Percentiles rank a stretch among this genome's conserved stretches.
These are phyloP conservation scores for Saposhnikovia divaricata DNA, from an alignment of 129 eudicot genomes.

Conservation along the genomic window DNA sequence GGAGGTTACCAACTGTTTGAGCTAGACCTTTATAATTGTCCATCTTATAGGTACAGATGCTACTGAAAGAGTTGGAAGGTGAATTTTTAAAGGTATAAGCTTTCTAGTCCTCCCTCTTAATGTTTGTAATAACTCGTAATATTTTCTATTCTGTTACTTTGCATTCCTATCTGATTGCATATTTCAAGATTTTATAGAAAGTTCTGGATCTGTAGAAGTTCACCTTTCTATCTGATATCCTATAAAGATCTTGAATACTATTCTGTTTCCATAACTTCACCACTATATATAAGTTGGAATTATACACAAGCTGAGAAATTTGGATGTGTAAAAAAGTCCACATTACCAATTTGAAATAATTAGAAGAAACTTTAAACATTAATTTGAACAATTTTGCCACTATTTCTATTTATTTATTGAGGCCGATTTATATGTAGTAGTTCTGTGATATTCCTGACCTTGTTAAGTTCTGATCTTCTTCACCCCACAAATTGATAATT, in stretches of 20 bases:
- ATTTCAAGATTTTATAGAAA: not conserved
- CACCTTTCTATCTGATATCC: not conserved
- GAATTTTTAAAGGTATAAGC: constrained; percentile 69
- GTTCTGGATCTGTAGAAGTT: not conserved
- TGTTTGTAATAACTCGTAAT: not conserved
- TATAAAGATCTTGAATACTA: not conserved
- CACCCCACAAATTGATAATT: not conserved
- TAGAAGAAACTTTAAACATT: not conserved
- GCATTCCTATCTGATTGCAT: not conserved
- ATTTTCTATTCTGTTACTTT: not conserved
- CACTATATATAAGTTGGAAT: not conserved
- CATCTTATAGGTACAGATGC: constrained; percentile 50
- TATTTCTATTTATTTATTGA: not conserved
- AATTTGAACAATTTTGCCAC: not conserved
- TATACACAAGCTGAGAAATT: not conserved
- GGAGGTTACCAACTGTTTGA: not conserved
- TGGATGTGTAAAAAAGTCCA: not conserved
- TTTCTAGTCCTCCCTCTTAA: constrained; percentile 3
- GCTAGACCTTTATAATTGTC: not conserved
- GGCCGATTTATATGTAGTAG: not conserved
- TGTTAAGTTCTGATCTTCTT: not conserved
- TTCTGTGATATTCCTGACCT: not conserved
- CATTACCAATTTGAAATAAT: not conserved
- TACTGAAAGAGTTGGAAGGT: constrained; percentile 73
- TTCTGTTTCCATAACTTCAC: not conserved